phyloP scores from a whole-genome alignment of 1,139 yeast genomes.

The Lodderomyces margitis region DNA sequence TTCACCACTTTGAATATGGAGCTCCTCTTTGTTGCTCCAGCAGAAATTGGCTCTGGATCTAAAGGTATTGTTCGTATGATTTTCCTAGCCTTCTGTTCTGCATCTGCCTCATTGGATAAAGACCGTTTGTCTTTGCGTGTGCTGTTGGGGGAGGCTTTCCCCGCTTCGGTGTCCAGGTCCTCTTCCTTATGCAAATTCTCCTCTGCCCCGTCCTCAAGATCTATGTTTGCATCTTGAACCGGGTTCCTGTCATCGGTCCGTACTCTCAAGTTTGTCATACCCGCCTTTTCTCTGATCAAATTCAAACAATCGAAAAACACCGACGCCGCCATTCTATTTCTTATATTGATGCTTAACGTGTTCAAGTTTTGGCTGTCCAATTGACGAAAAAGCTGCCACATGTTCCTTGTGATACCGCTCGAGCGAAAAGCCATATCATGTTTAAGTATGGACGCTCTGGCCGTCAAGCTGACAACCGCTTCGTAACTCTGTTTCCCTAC shows the following conservation, averaged over 20 bases:
- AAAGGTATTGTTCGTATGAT: constrained; percentile 75
- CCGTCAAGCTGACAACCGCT: constrained; percentile 66
- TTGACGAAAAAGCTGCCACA: constrained; percentile 82
- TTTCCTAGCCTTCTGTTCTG: constrained; percentile 68
- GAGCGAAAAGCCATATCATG: constrained; percentile 93
- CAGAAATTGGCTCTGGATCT: constrained; percentile 74
- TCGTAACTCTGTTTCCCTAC: constrained; percentile 73
- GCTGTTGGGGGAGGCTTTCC: constrained; percentile 31
- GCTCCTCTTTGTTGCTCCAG: constrained; percentile 32
- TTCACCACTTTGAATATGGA: constrained; percentile 41
- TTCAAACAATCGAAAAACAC: constrained; percentile 89
- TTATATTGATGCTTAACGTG: constrained; percentile 51
- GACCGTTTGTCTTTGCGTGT: constrained; percentile 33
- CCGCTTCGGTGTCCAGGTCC: constrained; percentile 37
- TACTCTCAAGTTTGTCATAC: constrained; percentile 64
- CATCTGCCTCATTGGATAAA: constrained; percentile 49
- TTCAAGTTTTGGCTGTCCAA: constrained; percentile 45
- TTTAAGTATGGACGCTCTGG: constrained; percentile 78
- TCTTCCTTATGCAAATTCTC: constrained; percentile 8
- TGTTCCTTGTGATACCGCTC: constrained; percentile 88
- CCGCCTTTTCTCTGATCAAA: constrained; percentile 80
- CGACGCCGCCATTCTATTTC: constrained; percentile 87
- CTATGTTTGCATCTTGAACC: constrained; percentile 25
- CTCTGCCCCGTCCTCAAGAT: constrained; percentile 23
- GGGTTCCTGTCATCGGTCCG: constrained; percentile 26